Evolutionary conservation across 306 rosid genomes (phyloP).

Genomic region (Prunus fruticosa): DNA sequence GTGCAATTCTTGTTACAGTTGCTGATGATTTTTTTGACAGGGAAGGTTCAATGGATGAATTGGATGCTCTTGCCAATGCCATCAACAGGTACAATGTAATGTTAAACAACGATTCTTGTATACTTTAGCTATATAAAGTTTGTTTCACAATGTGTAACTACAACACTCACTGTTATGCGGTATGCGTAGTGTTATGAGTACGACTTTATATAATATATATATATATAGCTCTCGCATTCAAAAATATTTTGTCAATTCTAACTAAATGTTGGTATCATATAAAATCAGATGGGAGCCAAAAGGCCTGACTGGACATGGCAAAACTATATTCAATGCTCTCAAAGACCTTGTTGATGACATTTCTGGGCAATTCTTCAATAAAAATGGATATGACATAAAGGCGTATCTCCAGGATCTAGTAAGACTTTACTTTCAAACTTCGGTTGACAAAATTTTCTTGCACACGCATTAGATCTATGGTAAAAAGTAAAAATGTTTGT

Average conservation of each 20-base stretch:
- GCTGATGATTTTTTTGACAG: conserved; percentile 61
- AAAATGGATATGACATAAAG: conserved; percentile 16
- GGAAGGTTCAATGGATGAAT: conserved; percentile 35
- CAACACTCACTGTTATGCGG: background rate
- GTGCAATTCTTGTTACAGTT: conserved; percentile 46
- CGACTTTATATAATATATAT: background rate
- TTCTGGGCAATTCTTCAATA: background rate
- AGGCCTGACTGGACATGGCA: conserved; percentile 12
- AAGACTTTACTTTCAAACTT: background rate
- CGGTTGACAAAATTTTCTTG: too few species aligned
- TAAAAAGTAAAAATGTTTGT: background rate
- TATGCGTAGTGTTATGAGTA: background rate
- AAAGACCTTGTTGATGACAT: conserved; percentile 12
- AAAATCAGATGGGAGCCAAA: background rate
- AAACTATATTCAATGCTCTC: conserved; percentile 15
- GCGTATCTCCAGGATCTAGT: conserved; percentile 12
- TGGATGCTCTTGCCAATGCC: conserved; percentile 37
- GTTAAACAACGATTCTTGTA: background rate
- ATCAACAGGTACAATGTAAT: conserved; percentile 22
- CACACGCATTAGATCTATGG: background rate
- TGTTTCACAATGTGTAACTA: background rate
- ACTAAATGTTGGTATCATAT: background rate
- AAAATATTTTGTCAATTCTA: background rate
- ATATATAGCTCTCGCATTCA: background rate
- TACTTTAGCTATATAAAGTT: background rate